phyloP scores from a whole-genome alignment of 2,329 filamentous ascomycete species.

The Ophiostoma perfectum region DNA sequence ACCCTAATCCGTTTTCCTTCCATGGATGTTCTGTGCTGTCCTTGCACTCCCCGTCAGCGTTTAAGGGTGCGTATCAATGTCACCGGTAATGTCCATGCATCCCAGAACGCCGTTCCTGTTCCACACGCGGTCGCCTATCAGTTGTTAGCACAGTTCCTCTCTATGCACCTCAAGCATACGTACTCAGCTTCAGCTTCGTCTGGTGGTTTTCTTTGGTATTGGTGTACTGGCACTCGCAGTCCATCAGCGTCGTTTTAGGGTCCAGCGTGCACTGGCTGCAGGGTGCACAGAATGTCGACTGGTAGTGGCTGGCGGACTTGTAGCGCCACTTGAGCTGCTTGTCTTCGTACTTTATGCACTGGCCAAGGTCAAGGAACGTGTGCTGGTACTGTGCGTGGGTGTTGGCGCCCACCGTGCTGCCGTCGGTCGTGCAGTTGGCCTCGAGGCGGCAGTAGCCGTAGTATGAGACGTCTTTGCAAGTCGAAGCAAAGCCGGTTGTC shows the following conservation, averaged over 20 bases:
- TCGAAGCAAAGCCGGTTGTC: conserved; percentile 17
- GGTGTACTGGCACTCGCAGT: conserved; percentile 9
- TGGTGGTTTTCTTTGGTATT: neutral
- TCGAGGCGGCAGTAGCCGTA: conserved; percentile 25
- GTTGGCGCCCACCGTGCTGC: neutral
- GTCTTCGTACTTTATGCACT: conserved; percentile 22
- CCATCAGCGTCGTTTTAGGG: neutral
- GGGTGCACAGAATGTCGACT: conserved; percentile 21
- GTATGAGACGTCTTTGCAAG: conserved; percentile 22
- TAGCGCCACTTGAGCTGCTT: conserved; percentile 20
- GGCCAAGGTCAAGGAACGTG: conserved; percentile 23
- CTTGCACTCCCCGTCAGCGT: neutral
- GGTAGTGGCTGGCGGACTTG: conserved; percentile 17
- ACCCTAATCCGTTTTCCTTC: too few species aligned
- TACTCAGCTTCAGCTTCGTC: neutral
- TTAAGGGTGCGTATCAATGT: neutral
- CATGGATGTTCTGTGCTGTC: too few species aligned
- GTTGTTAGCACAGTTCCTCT: neutral
- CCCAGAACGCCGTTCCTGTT: conserved; percentile 4
- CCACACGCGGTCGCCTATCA: conserved; percentile 3
- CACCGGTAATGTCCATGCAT: neutral
- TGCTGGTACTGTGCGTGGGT: conserved; percentile 17
- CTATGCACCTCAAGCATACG: neutral
- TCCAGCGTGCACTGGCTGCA: conserved; percentile 25
- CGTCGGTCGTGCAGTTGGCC: conserved; percentile 23